Conservation (phyloP, 192 early-diverging fungal genomes). For the Spinellus fusiger region DNA sequence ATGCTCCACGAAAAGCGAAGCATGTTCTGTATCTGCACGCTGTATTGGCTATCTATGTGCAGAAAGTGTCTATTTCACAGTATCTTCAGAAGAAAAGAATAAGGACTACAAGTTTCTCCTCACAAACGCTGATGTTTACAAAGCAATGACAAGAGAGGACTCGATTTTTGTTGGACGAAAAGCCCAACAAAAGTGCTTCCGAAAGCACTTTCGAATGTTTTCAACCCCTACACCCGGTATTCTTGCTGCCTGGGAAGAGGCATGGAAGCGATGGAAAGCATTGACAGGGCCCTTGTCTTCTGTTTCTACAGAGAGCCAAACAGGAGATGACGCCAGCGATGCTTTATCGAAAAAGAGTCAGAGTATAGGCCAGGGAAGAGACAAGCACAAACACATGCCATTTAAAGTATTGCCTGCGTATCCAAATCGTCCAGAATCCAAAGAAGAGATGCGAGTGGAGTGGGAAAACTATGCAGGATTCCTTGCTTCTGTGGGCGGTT, state of each 20-base stretch:
- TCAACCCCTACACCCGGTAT: conserved; percentile 62
- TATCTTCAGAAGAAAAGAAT: conserved; percentile 29
- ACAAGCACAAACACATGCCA: neutral
- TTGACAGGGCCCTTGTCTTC: conserved; percentile 32
- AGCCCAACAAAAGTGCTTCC: conserved; percentile 68
- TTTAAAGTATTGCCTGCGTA: neutral
- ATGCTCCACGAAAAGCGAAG: conserved; percentile 60
- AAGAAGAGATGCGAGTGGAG: conserved; percentile 48
- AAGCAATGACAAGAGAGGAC: conserved; percentile 59
- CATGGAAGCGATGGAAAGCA: conserved; percentile 66
- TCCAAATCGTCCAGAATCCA: neutral
- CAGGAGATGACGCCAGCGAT: neutral
- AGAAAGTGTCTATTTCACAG: conserved; percentile 35
- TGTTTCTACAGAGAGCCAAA: neutral
- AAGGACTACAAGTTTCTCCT: conserved; percentile 32
- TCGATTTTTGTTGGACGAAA: conserved; percentile 47
- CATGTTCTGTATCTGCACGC: conserved; percentile 40
- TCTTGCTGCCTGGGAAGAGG: conserved; percentile 75
- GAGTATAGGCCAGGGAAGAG: neutral
- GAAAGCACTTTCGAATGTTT: conserved; percentile 56
- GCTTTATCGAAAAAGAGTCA: neutral
- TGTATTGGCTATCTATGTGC: conserved; percentile 65
- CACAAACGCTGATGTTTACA: conserved; percentile 44
- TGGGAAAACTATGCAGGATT: conserved; percentile 80
- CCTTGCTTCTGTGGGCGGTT: conserved; percentile 66